Evolutionary conservation across 257 asterid genomes (phyloP).

Genomic region (Solanum bukasovii): DNA sequence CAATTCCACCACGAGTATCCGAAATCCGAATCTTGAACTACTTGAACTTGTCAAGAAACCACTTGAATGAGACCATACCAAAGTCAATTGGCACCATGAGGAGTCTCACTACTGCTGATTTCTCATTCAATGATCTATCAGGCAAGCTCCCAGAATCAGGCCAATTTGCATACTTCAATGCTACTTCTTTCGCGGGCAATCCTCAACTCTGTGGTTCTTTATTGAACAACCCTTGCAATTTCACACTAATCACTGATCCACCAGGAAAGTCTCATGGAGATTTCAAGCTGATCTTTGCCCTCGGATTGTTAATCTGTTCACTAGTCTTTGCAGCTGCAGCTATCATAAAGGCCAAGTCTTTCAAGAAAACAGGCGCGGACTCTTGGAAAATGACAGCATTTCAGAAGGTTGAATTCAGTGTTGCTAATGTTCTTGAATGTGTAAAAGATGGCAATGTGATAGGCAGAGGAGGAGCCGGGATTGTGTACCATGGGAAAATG

Average conservation of each 20-base stretch:
- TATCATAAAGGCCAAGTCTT: constrained; percentile 63
- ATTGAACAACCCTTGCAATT: constrained; percentile 60
- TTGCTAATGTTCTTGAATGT: constrained; percentile 64
- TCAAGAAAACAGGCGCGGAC: constrained; percentile 40
- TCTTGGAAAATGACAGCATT: constrained; percentile 89
- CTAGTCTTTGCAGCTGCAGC: constrained; percentile 63
- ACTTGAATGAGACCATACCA: constrained; percentile 52
- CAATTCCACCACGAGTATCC: constrained; percentile 61
- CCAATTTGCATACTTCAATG: constrained; percentile 69
- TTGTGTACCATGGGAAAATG: constrained; percentile 78
- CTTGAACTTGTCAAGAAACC: constrained; percentile 77
- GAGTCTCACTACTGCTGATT: constrained; percentile 89
- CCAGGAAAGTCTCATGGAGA: constrained; percentile 31
- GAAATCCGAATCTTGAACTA: constrained; percentile 54
- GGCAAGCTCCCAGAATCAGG: constrained; percentile 83
- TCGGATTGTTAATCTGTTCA: constrained; percentile 64
- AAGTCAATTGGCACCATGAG: constrained; percentile 52
- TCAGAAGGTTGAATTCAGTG: constrained; percentile 65
- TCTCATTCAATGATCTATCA: constrained; percentile 76
- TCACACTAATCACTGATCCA: constrained; percentile 4
- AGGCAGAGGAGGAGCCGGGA: constrained; percentile 93
- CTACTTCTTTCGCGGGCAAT: constrained; percentile 64
- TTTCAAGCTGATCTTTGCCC: constrained; percentile 71
- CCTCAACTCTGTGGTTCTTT: constrained; percentile 67
- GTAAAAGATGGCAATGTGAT: constrained; percentile 84